A percentile compares a stretch with the other conserved stretches of the same genome.
phyloP scores from a whole-genome alignment of 1,284 basidiomycete species.

The Neonothopanus nambi region DNA sequence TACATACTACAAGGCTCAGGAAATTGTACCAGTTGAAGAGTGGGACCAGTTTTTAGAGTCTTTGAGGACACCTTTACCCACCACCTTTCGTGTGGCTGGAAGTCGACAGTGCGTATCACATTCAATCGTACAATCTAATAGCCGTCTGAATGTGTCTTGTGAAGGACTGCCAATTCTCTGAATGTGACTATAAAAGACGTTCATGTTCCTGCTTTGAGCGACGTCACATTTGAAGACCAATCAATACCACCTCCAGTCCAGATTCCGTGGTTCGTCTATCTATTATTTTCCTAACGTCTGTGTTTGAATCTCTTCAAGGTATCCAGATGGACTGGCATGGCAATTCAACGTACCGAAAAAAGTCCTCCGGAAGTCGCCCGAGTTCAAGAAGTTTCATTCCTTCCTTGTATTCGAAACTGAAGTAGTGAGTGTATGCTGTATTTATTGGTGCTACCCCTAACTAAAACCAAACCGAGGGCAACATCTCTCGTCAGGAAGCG shows the following conservation, averaged over 20 bases:
- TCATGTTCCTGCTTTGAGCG: constrained; percentile 79
- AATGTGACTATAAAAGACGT: constrained; percentile 72
- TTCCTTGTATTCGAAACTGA: constrained; percentile 99
- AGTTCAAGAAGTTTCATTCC: constrained; percentile 95
- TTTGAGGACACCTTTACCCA: constrained; percentile 80
- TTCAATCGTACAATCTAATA: not conserved
- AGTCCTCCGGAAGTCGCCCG: constrained; percentile 86
- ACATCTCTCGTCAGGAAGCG: constrained; percentile 95
- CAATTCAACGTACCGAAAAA: constrained; percentile 93
- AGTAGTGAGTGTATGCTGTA: constrained; percentile 61
- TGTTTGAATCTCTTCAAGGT: constrained; percentile 52
- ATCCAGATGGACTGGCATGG: constrained; percentile 94
- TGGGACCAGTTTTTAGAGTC: constrained; percentile 78
- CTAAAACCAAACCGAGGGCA: constrained; percentile 61
- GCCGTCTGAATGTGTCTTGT: not conserved
- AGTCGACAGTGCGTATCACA: constrained; percentile 70
- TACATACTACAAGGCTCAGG: constrained; percentile 77
- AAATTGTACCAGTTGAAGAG: constrained; percentile 71
- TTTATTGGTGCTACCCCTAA: not conserved
- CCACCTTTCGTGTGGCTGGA: constrained; percentile 92
- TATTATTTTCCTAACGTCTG: constrained; percentile 1
- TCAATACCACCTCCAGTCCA: constrained; percentile 78
- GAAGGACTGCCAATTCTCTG: constrained; percentile 71
- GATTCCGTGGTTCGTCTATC: constrained; percentile 71
- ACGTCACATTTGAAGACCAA: constrained; percentile 80